Base-by-base conservation (phyloP, 495 filamentous ascomycete species). In the Lasiosphaeria miniovina region DNA sequence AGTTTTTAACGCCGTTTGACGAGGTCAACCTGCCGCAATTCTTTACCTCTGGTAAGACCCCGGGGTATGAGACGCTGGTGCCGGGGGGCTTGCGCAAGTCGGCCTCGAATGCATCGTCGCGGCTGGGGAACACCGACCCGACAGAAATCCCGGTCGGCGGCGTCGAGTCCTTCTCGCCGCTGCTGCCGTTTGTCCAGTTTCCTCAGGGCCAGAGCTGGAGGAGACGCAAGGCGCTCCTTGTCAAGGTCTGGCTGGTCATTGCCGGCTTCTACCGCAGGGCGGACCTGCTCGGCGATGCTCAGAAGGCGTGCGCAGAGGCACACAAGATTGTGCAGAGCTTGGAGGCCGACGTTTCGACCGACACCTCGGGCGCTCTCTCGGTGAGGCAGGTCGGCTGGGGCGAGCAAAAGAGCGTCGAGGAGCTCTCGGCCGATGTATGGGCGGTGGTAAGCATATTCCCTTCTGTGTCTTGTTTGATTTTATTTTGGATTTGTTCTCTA, bases 231-330 rank as follows among this genome's bases (percentile, higher is more conserved):
- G 80, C 79, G 5, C 72, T 88, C 64, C 80, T 96, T 6, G 78
- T 88, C n/a, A 86, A 84, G 55, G 84, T 96, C 31, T 98, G 94
- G 94, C 80, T 96, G 11, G 86, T 91, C 60, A 92, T 96, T 51
- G 86, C 90, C 3, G 87, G 87, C 0, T 84, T 97, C 55, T 98
- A 98, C 66, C 84, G 92, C 32, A 84, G 90, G 49, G 90, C 93
- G 10, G 84, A 80, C 2, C 84, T 93, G 70, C 83, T 84, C 45
- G 84, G 88, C 2, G 92, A 98, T 69, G 88, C 90, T 1, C 79
- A 81, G 45, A 88, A 86, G 52, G 90, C 94, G 3, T 85, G 90
- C 46, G 80, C 84, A 36, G 94, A 98, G 74, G 94, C 93, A n/a
- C 72, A 76, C 40, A 88, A 85, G 62, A 79, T 93, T 24, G 83